These are phyloP conservation scores for Apophysomyces trapeziformis DNA, from an alignment of 371 early-diverging fungal species.

Conservation along the genomic window DNA sequence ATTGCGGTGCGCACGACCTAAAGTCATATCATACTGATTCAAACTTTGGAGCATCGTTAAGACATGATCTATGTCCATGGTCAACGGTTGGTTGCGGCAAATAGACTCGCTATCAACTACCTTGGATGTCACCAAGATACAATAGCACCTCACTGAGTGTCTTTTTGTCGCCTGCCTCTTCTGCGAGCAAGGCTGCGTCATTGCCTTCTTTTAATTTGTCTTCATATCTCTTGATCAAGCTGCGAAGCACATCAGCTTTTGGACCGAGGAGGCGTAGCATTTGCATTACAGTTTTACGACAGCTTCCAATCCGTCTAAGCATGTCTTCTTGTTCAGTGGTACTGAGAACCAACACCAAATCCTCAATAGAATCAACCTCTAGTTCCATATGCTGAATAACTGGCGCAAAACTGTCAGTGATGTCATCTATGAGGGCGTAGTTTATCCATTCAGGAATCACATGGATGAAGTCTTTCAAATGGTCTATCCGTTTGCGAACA, in stretches of 20 bases:
- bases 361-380: slow-evolving; percentile 92
- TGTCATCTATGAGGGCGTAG: slow-evolving; percentile 87
- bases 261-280: slow-evolving; percentile 75
- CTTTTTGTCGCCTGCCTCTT: slow-evolving; percentile 29
- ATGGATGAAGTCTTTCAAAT: slow-evolving; percentile 63
- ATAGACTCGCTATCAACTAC: slow-evolving; percentile 25
- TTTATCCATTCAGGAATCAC: slow-evolving; percentile 88
- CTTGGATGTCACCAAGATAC: slow-evolving; percentile 93
- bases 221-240: slow-evolving; percentile 62
- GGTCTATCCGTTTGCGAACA: slow-evolving; percentile 65
- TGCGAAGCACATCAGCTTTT: slow-evolving; percentile 86
- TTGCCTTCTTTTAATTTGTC: slow-evolving; percentile 54
- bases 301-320: slow-evolving; percentile 85
- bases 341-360: slow-evolving; percentile 78
- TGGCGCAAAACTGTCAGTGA: slow-evolving; percentile 87
- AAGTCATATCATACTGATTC: slow-evolving; percentile 87
- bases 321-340: slow-evolving; percentile 84
- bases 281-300: slow-evolving; percentile 82
- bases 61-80: slow-evolving; percentile 76
- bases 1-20: slow-evolving; percentile 91
- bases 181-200: slow-evolving; percentile 32
- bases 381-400: slow-evolving; percentile 77
- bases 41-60: slow-evolving; percentile 94
- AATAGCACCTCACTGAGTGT: slow-evolving; percentile 57
- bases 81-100: background rate